These are phyloP conservation scores for Leptoxyphium fumago DNA, from an alignment of 2,329 filamentous ascomycete species.

Conservation along the genomic window DNA sequence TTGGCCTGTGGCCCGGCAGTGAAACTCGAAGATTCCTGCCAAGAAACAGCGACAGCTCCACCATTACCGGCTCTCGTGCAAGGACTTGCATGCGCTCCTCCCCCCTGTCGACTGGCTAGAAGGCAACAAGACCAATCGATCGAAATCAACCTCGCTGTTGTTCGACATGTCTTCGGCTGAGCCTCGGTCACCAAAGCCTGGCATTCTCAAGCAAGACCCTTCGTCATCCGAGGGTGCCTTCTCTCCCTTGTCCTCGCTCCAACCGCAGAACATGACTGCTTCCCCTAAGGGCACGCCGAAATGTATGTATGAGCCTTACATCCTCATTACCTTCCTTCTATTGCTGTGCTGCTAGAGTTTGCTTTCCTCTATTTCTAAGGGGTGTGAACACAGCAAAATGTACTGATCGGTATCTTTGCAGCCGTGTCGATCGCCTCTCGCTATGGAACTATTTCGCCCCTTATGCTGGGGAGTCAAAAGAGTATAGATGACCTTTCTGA, in stretches of 20 bases:
- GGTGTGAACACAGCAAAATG: too few relatives aligned
- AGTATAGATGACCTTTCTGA: constrained; percentile 26
- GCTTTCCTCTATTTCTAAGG: too few relatives aligned
- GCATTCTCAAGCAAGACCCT: constrained; percentile 9
- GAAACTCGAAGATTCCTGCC: too few relatives aligned
- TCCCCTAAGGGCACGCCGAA: constrained; percentile 6
- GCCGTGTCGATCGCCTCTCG: constrained; percentile 31
- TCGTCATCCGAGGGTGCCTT: constrained; percentile 8
- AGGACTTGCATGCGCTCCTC: too few relatives aligned
- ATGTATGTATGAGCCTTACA: constrained; percentile 10
- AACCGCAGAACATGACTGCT: background rate
- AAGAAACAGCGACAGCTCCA: too few relatives aligned
- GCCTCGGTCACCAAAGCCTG: background rate
- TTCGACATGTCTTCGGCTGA: background rate
- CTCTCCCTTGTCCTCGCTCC: constrained; percentile 11
- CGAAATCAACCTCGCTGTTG: too few relatives aligned
- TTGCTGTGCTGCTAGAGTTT: too few relatives aligned
- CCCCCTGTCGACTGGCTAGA: too few relatives aligned
- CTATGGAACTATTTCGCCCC: constrained; percentile 31
- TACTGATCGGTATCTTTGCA: constrained; percentile 8
- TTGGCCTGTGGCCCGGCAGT: too few relatives aligned
- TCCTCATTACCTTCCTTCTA: too few relatives aligned
- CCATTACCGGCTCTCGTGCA: too few relatives aligned
- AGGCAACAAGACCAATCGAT: too few relatives aligned
- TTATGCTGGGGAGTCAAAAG: constrained; percentile 31